Evolutionary conservation across 2,329 filamentous ascomycete genomes (phyloP), one percentile per base, ranked within the genome.

Genomic region (Fusarium haematococcum): DNA sequence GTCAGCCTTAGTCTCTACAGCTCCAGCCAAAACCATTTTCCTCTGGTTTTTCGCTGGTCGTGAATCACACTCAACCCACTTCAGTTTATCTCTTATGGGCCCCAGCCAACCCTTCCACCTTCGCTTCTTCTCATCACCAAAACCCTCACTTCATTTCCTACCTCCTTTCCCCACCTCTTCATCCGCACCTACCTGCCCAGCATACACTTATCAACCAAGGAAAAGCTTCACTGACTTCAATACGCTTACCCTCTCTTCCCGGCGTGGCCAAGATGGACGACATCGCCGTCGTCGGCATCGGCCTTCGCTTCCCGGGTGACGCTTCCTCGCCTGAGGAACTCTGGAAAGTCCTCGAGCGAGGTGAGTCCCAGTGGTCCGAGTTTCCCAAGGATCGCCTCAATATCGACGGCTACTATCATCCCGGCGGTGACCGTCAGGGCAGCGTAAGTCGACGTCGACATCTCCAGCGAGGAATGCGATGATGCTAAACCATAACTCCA

Each of bases 371-470:
- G 20, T 88, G 85, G 86, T 85, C 84, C 1, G 83, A 88, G 54
- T 85, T 88, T 20, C 87, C 88, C 1, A 74, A 80, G 8, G 82
- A 85, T 11, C 83, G 88, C 11, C 85, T 90, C 71, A 88, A 89
- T 45, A 84, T 86, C 37, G 81, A 86, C 16, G 85, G 85, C n/a
- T 89, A 88, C 75, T 88, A 86, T 71, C 88, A 90, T 74, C 88
- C 88, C 0, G 85, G 87, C 23, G 84, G 84, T 8, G 84, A 86
- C 54, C 82, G 86, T 9, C 84, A 87, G 66, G 87, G 87, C 43
- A 86, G 84, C 71, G 87, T 88, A 77, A 76, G 85, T 77, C 20
- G 75, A 35, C 43, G 41, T 2, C 27, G 35, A 32, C n/a, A 10
- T 23, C 41, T 54, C 18, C 16, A n/a, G 10, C 39, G 33, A 30